Percentiles rank a stretch among this genome's conserved stretches.
Evolutionary conservation across 2,329 filamentous ascomycete genomes (phyloP).

Genomic region (Huntiella moniliformis): DNA sequence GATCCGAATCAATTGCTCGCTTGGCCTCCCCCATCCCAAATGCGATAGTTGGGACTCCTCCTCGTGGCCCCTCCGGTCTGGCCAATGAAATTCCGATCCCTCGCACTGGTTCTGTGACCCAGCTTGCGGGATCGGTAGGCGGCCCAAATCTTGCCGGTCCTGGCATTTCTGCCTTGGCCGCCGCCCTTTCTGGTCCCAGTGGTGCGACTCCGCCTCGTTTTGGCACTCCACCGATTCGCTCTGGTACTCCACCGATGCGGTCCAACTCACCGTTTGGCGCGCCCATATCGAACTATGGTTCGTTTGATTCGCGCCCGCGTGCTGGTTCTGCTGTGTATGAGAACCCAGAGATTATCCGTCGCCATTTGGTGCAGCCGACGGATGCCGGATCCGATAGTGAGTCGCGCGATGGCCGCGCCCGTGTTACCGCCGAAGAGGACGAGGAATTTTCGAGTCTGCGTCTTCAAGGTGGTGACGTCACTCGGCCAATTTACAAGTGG

Average conservation of each 20-base stretch:
- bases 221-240: conserved; percentile 42
- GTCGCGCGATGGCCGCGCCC: conserved; percentile 32
- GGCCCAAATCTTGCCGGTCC: conserved; percentile 51
- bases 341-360: conserved; percentile 76
- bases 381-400: conserved; percentile 31
- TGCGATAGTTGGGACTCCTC: conserved; percentile 24
- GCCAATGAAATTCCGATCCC: conserved; percentile 6
- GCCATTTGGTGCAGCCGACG: conserved; percentile 62
- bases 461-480: conserved; percentile 87
- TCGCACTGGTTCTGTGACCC: conserved; percentile 25
- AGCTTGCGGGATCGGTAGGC: conserved; percentile 29
- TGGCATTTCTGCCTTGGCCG: conserved; percentile 72
- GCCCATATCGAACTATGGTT: conserved; percentile 51
- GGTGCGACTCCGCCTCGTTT: conserved; percentile 52
- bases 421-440: conserved; percentile 35
- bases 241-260: conserved; percentile 35
- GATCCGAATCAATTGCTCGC: conserved; percentile 26
- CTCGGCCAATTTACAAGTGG: conserved; percentile 90
- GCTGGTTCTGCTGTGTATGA: conserved; percentile 43
- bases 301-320: conserved; percentile 53
- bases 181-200: conserved; percentile 60
- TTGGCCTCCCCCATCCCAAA: conserved; percentile 37
- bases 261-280: conserved; percentile 18
- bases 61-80: conserved; percentile 23
- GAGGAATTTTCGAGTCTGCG: conserved; percentile 88